These are phyloP conservation scores for Paxillus ammoniavirescens DNA, from an alignment of 768 basidiomycete genomes.

Conservation along the genomic window DNA sequence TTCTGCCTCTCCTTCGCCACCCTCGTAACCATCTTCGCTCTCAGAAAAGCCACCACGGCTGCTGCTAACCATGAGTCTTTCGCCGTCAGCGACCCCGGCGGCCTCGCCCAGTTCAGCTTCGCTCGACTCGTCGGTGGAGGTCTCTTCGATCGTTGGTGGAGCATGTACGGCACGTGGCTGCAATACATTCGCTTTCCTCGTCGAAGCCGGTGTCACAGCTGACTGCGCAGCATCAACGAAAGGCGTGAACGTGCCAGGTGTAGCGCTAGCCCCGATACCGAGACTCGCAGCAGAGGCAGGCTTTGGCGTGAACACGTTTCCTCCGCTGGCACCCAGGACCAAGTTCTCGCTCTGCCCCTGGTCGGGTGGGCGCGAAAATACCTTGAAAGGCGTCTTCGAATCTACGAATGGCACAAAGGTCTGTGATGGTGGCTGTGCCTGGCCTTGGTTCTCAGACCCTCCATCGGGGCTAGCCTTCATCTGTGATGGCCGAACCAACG, in stretches of 20 bases:
- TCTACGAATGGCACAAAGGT: conserved; percentile 45
- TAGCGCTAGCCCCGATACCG: conserved; percentile 4
- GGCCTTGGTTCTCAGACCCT: conserved; percentile 17
- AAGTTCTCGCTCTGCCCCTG: conserved; percentile 42
- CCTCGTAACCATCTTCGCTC: conserved; percentile 34
- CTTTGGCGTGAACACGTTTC: conserved; percentile 45
- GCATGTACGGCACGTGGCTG: conserved; percentile 19
- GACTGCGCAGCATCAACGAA: conserved; percentile 29
- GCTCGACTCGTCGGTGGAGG: conserved; percentile 33
- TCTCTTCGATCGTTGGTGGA: conserved; percentile 24
- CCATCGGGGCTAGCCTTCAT: conserved; percentile 14
- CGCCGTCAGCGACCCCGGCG: conserved; percentile 20
- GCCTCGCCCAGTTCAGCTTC: conserved; percentile 21
- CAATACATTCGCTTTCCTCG: conserved; percentile 17
- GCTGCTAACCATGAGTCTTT: conserved; percentile 22
- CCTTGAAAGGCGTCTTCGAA: conserved; percentile 46
- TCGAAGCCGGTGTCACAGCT: conserved; percentile 14
- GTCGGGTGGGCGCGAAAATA: conserved; percentile 66
- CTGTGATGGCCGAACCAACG: conserved; percentile 24
- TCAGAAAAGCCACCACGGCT: conserved; percentile 31
- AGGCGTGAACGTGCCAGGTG: conserved; percentile 34
- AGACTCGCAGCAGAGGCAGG: conserved; percentile 21
- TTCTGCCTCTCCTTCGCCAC: conserved; percentile 25
- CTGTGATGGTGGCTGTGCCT: conserved; percentile 21
- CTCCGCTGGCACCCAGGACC: conserved; percentile 13